Evolutionary conservation across 129 eudicot genomes (phyloP), one percentile per base, ranked within the genome.

Genomic region (Escallonia rubra): DNA sequence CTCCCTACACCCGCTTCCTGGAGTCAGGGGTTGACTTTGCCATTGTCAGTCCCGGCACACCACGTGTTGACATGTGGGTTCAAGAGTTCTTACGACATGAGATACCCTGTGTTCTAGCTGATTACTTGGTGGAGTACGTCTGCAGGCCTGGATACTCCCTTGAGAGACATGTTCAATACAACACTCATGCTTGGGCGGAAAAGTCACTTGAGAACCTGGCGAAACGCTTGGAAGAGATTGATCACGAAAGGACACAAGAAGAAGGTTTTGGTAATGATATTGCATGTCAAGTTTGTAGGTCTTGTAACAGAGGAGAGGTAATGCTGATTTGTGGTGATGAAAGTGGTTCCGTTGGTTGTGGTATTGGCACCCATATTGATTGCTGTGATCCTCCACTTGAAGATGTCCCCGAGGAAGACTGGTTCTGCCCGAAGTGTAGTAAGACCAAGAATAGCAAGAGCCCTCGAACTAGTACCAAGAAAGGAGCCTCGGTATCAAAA

Each of bases 61-160:
- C 89, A 43, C 96, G 81, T 46, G 89, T 81, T 3, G 99, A 94
- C 45, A 64, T 79, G 41, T 94, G 99, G 99, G 90, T 90, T 45
- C 99, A 94, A 65, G 99, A 94, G 60, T 94, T 94, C 67, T 34
- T 85, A 44, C 77, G 72, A 15, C 90, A 87, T 13, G 90, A 94
- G 70, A 82, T 94, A 42, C 99, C 99, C 4, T 94, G 99, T 53
- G 73, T 94, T 41, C 50, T 78, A 39, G 93, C 96, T 12, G 99
- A 94, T 77, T 94, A 94, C 68, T 68, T 94, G 79, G 99, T 94
- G 41, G 97, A 89, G 76, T 90, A 85, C 49, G 89, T 94, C 14
- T 94, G 99, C 76, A 94, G 85, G 74, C 97, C 96, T 57, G 99
- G 99, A 16, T 85, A 73, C 63, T 70, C 99, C 41, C 93, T 90